Percentiles rank a stretch among this genome's conserved stretches.
These are phyloP conservation scores for Rhodotorula toruloides DNA, from an alignment of 768 basidiomycete species.

Conservation along the genomic window DNA sequence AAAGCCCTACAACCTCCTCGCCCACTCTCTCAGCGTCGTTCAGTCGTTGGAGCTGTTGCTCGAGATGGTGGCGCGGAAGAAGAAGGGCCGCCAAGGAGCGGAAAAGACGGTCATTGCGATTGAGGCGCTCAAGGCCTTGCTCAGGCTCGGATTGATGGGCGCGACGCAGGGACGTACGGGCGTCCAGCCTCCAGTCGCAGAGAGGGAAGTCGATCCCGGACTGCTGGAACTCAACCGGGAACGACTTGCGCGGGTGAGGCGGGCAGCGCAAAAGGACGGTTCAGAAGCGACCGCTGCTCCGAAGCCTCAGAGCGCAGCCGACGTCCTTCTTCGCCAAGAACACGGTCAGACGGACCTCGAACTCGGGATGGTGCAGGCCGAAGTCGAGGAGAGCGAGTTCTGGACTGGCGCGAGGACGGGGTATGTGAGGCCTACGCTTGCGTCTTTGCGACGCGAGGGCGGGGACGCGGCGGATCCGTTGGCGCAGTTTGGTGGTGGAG, in stretches of 20 bases:
- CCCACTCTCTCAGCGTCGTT: conserved; percentile 66
- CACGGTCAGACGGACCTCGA: conserved; percentile 7
- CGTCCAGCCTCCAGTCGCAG: conserved; percentile 40
- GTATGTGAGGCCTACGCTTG: conserved; percentile 35
- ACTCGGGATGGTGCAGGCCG: neutral
- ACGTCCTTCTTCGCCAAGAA: conserved; percentile 7
- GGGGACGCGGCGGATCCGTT: conserved; percentile 3
- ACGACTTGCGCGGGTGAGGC: conserved; percentile 6
- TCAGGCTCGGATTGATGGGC: conserved; percentile 67
- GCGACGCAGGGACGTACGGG: conserved; percentile 63
- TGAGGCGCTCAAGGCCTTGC: conserved; percentile 75
- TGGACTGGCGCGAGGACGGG: conserved; percentile 41
- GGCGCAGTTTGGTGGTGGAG: neutral
- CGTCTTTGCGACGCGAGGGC: conserved; percentile 27
- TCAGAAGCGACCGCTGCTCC: neutral
- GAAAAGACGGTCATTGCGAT: conserved; percentile 74
- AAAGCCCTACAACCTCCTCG: conserved; percentile 64
- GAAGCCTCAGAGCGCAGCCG: conserved; percentile 12
- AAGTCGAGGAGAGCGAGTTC: conserved; percentile 25
- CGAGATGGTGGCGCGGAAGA: conserved; percentile 76
- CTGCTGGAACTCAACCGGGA: conserved; percentile 32
- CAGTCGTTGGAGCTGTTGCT: conserved; percentile 75
- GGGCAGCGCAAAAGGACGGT: neutral
- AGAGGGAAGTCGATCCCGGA: conserved; percentile 41
- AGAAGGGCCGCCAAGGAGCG: conserved; percentile 56